Percentiles rank a stretch among this genome's conserved stretches.
phyloP scores from a whole-genome alignment of 106 monocot species.

The Phalaenopsis equestris region DNA sequence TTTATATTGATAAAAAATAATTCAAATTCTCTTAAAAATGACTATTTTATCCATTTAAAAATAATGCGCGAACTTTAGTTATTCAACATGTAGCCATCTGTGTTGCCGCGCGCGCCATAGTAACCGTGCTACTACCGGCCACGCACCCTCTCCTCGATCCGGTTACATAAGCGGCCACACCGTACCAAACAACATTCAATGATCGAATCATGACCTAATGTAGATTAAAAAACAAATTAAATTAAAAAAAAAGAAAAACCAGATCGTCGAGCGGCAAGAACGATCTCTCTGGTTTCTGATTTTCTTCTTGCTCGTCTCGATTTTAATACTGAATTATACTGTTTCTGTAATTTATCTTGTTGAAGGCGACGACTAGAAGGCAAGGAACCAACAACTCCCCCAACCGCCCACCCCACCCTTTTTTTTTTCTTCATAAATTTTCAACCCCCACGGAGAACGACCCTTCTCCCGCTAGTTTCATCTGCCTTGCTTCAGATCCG shows the following conservation, averaged over 20 bases:
- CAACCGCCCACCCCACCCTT: background rate
- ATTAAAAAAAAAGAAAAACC: background rate
- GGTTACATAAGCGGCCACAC: too few relatives aligned
- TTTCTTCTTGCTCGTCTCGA: background rate
- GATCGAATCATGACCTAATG: too few relatives aligned
- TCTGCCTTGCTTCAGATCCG: conserved; percentile 4
- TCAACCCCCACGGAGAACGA: conserved; percentile 10
- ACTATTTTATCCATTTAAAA: too few relatives aligned
- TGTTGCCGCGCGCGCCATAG: too few relatives aligned
- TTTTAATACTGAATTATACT: background rate
- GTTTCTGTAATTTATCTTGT: background rate
- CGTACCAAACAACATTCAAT: too few relatives aligned
- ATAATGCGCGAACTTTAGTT: too few relatives aligned
- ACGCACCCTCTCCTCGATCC: too few relatives aligned
- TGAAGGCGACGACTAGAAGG: background rate
- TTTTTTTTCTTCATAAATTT: background rate
- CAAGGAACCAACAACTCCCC: conserved; percentile 5
- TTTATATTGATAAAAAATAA: too few relatives aligned
- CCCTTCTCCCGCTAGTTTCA: conserved; percentile 3
- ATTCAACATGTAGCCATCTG: too few relatives aligned
- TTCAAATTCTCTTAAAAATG: too few relatives aligned
- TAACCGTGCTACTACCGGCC: too few relatives aligned
- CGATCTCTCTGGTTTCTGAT: background rate
- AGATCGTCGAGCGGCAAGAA: background rate
- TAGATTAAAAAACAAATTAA: background rate